Base-by-base conservation (phyloP, 2,329 filamentous ascomycete species). In the Sclerotinia spermophila region DNA sequence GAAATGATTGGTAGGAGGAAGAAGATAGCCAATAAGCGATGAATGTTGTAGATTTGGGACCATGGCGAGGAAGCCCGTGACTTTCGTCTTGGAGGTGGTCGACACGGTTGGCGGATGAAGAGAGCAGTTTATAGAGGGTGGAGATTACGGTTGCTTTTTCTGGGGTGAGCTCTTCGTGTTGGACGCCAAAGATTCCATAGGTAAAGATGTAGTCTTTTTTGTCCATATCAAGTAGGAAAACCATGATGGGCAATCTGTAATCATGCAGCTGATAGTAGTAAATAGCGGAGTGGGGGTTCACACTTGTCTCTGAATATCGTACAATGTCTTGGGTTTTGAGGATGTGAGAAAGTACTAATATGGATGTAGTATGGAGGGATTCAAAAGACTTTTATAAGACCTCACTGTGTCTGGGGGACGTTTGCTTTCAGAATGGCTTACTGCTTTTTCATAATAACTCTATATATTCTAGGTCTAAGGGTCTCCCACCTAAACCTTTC, bases 1-100 rank as follows among this genome's bases (percentile, higher is more conserved):
- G 56, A 59, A 7, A 77, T 44, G 27, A 81, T 75, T 77, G 76
- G 38, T 75, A 72, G 17, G 77, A 76, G 24, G 76, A 72, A 0
- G 66, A 68, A 21, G 35, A 48, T 4, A 71, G 21, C 72, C 72
- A 74, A 24, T 74, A 74, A 6, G 72, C 75, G 58, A 76, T 45
- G 11, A 74, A 72, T 4, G 69, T 72, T 13, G 68, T 67, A 2
- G 70, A 64, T 38, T 67, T 66, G 51, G 70, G 72, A 0, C 56
- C 35, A 5, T 65, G 55, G n/a, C 55, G 56, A 62, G 60, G 45
- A 21, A 67, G 51, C 33, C 72, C 72, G 59, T 71, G 68, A 40
- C 40, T 71, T 53, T 74, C 62, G 48, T 67, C 61, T 42, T 69
- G 55, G 10, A 74, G 68, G 40, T 62, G 66, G 33, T 74, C 73